Conservation (phyloP, 1,284 basidiomycete species). For the Microstroma glucosiphilum region DNA sequence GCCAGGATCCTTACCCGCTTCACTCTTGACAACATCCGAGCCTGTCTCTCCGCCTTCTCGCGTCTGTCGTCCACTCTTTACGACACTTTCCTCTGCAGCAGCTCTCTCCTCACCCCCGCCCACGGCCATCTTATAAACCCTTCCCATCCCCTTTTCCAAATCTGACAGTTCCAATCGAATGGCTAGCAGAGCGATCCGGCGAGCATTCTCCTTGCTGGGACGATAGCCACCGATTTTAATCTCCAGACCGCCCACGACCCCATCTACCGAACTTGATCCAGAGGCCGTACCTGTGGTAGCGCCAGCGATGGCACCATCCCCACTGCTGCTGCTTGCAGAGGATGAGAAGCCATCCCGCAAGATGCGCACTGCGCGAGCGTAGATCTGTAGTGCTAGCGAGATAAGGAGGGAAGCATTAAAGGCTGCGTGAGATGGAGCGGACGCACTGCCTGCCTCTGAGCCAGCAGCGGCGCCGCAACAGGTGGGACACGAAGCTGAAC, state of each 20-base stretch:
- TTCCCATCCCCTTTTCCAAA: slow-evolving; percentile 38
- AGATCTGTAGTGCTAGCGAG: slow-evolving; percentile 47
- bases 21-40: neutral
- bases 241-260: slow-evolving; percentile 10
- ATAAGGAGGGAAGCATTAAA: slow-evolving; percentile 39
- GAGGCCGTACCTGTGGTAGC: slow-evolving; percentile 12
- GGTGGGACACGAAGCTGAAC: slow-evolving; percentile 45
- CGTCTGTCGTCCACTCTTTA: too few relatives aligned
- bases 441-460: slow-evolving; percentile 15
- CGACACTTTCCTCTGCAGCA: too few relatives aligned
- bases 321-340: neutral
- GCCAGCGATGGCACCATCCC: neutral
- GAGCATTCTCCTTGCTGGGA: slow-evolving; percentile 34
- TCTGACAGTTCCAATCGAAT: slow-evolving; percentile 46
- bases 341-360: slow-evolving; percentile 35
- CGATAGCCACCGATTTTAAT: slow-evolving; percentile 44
- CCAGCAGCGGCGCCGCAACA: slow-evolving; percentile 39
- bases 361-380: slow-evolving; percentile 42
- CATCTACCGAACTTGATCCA: neutral
- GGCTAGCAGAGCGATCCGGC: slow-evolving; percentile 47
- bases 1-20: too few relatives aligned
- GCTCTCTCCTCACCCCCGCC: neutral
- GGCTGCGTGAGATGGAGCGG: neutral
- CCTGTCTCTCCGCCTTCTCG: neutral
- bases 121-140: slow-evolving; percentile 17